Base-by-base conservation (phyloP, 2,329 filamentous ascomycete genomes). In the Aspergillus hortae region DNA sequence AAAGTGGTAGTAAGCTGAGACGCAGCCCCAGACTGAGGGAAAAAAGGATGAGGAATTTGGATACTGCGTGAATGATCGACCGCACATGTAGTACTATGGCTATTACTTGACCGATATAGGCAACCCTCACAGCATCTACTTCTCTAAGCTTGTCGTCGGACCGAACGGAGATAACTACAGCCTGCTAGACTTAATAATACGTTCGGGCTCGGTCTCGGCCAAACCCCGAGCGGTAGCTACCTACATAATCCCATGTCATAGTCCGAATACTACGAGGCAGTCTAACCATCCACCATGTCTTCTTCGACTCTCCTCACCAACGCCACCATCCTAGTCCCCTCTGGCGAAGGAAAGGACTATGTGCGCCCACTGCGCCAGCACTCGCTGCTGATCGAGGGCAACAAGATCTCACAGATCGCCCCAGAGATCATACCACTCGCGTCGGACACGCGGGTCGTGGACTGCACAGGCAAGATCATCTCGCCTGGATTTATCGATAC, bases 401-500 rank as follows among this genome's bases (percentile, higher is more conserved):
- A 57, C 35, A 56, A 48, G 17, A 64, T 64, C 44, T 41, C 49
- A 3, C 48, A 57, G 36, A 62, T 66, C 27, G 56, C 46, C 3
- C 35, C 43, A 3, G 33, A 57, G 3, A 55, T 66, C 6, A 27
- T 25, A 4, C 44, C 56, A 2, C 52, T 60, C 0, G 15, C 36
- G 2, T 48, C 44, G 1, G 44, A 42, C 3, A 52, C 60, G 0
- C 54, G 64, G 25, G 53, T 77, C 3, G 64, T 79, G 23, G 71
- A 79, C 54, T 76, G 71, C 19, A 67, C 62, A 6, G 61, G 62
- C 25, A 67, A 64, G 45, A 62, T 66, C 14, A 52, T 68, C 32
- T 65, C 62, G 19, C 68, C 69, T 4, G 68, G 68, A 0, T 71
- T 68, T 49, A 61, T 72, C 35, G 64, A 70, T 45, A 71, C 67